Conservation (phyloP, 1,284 basidiomycete species). For the Inonotus obliquus region DNA sequence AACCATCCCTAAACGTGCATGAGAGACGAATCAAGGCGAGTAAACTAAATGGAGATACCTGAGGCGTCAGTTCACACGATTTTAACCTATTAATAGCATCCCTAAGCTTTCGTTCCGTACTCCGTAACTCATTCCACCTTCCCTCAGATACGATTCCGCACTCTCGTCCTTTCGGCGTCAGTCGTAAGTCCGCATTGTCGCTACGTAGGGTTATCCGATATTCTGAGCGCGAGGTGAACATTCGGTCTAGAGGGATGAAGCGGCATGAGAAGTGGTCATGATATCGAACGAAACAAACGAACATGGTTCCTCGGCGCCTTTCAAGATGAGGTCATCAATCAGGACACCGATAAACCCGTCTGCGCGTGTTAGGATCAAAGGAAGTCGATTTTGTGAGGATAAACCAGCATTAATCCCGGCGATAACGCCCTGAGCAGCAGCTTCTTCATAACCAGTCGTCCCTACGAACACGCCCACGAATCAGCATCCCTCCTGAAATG, state of each 20-base stretch:
- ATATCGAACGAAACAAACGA: slow-evolving; percentile 26
- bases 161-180: slow-evolving; percentile 63
- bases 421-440: slow-evolving; percentile 80
- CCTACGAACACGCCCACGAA: slow-evolving; percentile 33
- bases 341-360: slow-evolving; percentile 86
- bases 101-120: slow-evolving; percentile 46
- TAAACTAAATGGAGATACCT: slow-evolving; percentile 33
- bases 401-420: slow-evolving; percentile 88
- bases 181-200: slow-evolving; percentile 82
- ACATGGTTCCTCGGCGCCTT: slow-evolving; percentile 89
- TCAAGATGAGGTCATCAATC: slow-evolving; percentile 85
- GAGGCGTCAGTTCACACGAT: slow-evolving; percentile 48
- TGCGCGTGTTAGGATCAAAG: slow-evolving; percentile 70
- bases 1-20: slow-evolving; percentile 48
- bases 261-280: background rate
- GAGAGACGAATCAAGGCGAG: background rate
- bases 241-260: slow-evolving; percentile 58
- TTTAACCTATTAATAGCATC: slow-evolving; percentile 49
- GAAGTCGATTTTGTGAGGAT: slow-evolving; percentile 47
- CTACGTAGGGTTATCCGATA: slow-evolving; percentile 83
- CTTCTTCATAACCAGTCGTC: slow-evolving; percentile 91
- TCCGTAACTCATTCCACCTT: slow-evolving; percentile 55
- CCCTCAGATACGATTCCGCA: slow-evolving; percentile 58
- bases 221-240: slow-evolving; percentile 90
- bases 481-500: background rate